Conservation (phyloP, 768 basidiomycete genomes). For the Serendipita indica region DNA sequence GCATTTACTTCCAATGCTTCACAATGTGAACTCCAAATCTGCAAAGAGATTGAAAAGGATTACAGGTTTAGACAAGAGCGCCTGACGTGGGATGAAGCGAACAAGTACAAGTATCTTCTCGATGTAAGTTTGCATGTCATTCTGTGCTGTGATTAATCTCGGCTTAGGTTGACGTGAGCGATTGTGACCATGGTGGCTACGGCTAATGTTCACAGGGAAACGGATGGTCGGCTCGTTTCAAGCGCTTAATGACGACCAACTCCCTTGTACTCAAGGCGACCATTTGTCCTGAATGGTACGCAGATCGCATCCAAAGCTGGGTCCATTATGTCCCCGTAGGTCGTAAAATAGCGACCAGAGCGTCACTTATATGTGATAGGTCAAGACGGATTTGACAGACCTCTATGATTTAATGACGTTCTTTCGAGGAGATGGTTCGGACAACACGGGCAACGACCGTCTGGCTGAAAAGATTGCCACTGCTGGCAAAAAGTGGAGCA, state of each 20-base stretch:
- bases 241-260: conserved; percentile 45
- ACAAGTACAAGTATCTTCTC: conserved; percentile 44
- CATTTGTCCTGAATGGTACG: conserved; percentile 59
- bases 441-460: conserved; percentile 38
- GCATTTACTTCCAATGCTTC: conserved; percentile 36
- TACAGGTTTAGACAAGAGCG: conserved; percentile 34
- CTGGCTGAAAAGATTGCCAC: conserved; percentile 41
- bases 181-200: background rate
- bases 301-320: conserved; percentile 48
- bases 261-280: conserved; percentile 54
- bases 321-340: conserved; percentile 59
- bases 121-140: conserved; percentile 30
- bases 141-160: background rate
- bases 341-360: background rate
- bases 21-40: conserved; percentile 30
- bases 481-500: conserved; percentile 43
- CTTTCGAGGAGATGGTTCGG: conserved; percentile 48
- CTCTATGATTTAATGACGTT: conserved; percentile 58
- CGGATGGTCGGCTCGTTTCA: conserved; percentile 59
- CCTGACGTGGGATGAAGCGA: conserved; percentile 31
- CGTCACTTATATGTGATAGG: background rate
- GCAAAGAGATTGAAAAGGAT: conserved; percentile 29
- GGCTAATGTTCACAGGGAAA: conserved; percentile 21
- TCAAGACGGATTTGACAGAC: conserved; percentile 42
- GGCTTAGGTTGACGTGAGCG: conserved; percentile 37